Base-by-base conservation (phyloP, 306 rosid species). In the Trichosanthes cucumerina region DNA sequence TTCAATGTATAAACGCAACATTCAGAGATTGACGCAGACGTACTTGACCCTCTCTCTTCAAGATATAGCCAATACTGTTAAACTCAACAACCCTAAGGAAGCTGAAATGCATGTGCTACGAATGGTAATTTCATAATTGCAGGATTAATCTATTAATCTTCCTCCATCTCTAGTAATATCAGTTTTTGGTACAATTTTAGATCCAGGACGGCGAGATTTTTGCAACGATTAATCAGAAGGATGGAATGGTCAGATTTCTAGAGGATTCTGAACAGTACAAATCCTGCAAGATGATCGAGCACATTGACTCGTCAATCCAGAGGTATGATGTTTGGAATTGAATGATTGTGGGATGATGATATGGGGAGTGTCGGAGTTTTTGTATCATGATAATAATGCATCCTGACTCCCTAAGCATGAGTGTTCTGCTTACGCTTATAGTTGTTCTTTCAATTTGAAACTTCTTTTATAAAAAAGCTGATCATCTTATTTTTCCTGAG, bases 31-130 rank as follows among this genome's bases (percentile, higher is more conserved):
- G 83, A 93, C 92, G 12, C 95, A 93, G 80, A 91, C 96, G 59
- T 93, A 93, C 86, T 82, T 90, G 87, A 93, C 97, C 77, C 95
- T 93, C 82, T 93, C 95, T 64, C 93, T 93, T 60, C 95, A 90
- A 87, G 97, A 93, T 78, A 93, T 93, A 73, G 98, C 98, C 80
- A 85, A 80, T 82, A 82, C 87, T 15, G 97, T 91, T 66, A 91
- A 93, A 46, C 83, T 91, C 77, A 87, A 85, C 85, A 87, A 86
- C 34, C 79, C 97, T 9, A 91, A 90, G 87, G 97, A 93, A 81
- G 93, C 90, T 46, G 98, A 93, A 86, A 90, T 88, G 98, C 98
- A 90, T 78, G 98, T 93, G 58, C 91, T 93, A 57, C 98, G 88
- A 90, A 93, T 93, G 98, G 96, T 93, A 83, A 64, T 49, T 76